Percentiles rank a stretch among this genome's conserved stretches.
Evolutionary conservation across 129 eudicot genomes (phyloP).

Genomic region (Artemisia annua): DNA sequence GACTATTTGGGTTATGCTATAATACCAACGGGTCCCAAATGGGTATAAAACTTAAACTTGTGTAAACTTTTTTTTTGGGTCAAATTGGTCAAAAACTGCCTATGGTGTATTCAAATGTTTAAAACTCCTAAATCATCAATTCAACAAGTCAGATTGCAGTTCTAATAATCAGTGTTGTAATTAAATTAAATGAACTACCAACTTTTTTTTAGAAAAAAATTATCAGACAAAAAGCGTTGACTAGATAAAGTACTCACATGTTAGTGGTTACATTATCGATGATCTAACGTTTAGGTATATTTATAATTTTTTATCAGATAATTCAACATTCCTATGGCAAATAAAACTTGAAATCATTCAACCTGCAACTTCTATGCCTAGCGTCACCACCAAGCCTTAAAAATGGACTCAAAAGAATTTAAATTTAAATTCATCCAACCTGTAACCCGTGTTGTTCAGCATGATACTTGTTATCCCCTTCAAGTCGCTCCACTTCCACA

Average conservation of each 20-base stretch:
- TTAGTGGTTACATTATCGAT: background rate
- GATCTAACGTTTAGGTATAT: background rate
- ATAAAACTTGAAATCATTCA: constrained; percentile 8
- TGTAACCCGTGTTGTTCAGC: constrained; percentile 92
- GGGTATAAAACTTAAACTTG: background rate
- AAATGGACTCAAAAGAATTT: background rate
- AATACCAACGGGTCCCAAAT: background rate
- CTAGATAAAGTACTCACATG: background rate
- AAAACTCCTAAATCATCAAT: background rate
- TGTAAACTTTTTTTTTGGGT: background rate
- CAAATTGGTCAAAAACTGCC: background rate
- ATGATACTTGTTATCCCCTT: constrained; percentile 92
- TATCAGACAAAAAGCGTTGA: background rate
- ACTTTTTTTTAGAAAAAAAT: too few species aligned
- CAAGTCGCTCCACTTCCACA: constrained; percentile 94
- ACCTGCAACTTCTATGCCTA: constrained; percentile 3
- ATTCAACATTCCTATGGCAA: too few species aligned
- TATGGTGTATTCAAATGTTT: background rate
- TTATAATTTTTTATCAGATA: background rate
- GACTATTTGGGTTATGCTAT: too few species aligned
- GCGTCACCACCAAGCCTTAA: background rate
- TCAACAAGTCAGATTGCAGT: too few species aligned
- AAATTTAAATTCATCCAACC: constrained; percentile 41
- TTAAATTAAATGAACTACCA: too few species aligned
- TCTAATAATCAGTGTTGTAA: too few species aligned